Conservation (phyloP, 1,284 basidiomycete species). For the Leccinum olivaceoglutinosum region DNA sequence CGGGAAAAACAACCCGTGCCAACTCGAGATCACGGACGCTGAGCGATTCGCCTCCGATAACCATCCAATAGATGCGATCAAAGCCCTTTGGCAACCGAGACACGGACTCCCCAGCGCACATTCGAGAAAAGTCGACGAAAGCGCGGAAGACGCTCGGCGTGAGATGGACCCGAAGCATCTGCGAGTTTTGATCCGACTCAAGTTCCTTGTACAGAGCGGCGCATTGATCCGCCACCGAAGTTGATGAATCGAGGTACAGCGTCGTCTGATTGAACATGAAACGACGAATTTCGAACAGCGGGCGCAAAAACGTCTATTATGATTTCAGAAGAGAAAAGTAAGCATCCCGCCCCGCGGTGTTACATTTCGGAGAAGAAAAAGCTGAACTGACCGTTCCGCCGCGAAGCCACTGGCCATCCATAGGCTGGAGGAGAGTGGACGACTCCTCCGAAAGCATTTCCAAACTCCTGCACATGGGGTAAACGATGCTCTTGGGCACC, state of each 20-base stretch:
- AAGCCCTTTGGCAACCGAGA: slow-evolving; percentile 17
- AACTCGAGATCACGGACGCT: slow-evolving; percentile 20
- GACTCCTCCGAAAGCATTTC: slow-evolving; percentile 22
- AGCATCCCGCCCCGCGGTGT: not conserved
- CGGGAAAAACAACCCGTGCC: slow-evolving; percentile 18
- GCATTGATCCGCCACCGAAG: slow-evolving; percentile 23
- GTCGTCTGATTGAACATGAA: slow-evolving; percentile 29
- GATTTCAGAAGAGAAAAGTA: not conserved
- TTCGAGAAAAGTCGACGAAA: slow-evolving; percentile 22
- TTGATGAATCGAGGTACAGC: slow-evolving; percentile 22
- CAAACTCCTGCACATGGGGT: slow-evolving; percentile 23
- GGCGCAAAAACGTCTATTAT: slow-evolving; percentile 24
- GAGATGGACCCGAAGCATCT: slow-evolving; percentile 24
- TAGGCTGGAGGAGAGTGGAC: slow-evolving; percentile 18
- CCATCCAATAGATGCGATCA: slow-evolving; percentile 25
- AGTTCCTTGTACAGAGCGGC: slow-evolving; percentile 22
- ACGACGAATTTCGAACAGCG: slow-evolving; percentile 25
- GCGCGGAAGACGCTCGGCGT: slow-evolving; percentile 24
- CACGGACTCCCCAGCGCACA: slow-evolving; percentile 11
- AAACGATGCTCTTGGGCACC: slow-evolving; percentile 26
- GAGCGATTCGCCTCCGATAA: slow-evolving; percentile 25
- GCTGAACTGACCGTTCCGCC: slow-evolving; percentile 20
- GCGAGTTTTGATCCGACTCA: slow-evolving; percentile 17
- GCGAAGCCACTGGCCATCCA: slow-evolving; percentile 27
- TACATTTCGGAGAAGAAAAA: not conserved